Base-by-base conservation (phyloP, 2,329 filamentous ascomycete genomes). In the Aspergillus carbonarius region DNA sequence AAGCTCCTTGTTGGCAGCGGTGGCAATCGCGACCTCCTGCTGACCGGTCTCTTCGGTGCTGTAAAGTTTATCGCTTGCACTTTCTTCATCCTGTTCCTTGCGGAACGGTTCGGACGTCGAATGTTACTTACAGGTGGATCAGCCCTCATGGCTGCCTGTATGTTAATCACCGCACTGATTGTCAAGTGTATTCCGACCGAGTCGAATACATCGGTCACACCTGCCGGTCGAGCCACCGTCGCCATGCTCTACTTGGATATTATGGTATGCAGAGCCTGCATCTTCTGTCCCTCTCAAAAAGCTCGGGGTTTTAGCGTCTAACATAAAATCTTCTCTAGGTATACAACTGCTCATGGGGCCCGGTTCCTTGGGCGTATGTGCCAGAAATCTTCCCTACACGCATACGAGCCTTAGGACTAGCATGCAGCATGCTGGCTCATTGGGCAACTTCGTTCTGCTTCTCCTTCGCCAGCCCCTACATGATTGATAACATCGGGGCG, bases 41-140 rank as follows among this genome's bases (percentile, higher is more conserved):
- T 83, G 70, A 57, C 69, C 1, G 81, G 80, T 4, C 80, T 83
- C 61, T 83, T 83, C 42, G 81, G 81, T 4, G 74, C 81, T 1
- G 77, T 82, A 57, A 83, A 83, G 62, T 78, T 83, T 37, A 68
- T 81, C 1, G 77, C 79, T 1, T 80, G 79, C 53, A 61, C 74
- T 2, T 76, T 76, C 59, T 83, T 82, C 67, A 71, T 82, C 1
- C 66, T 82, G 20, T 82, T 79, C 68, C 73, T 83, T 9, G 79
- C 83, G 7, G 81, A 83, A 61, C 72, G 76, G 15, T 73, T 83
- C 49, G 81, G 81, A 6, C 80, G 82, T 17, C 75, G 77, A 40
- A 76, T 76, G n/a, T 79, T 80, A 0, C 74, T 84, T 1, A 73
- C 82, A 7, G 68, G 70, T 4, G 81, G 81, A 1, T 78, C 81